Base-by-base conservation (phyloP, 1,284 basidiomycete genomes). In the Ganoderma lingzhi region DNA sequence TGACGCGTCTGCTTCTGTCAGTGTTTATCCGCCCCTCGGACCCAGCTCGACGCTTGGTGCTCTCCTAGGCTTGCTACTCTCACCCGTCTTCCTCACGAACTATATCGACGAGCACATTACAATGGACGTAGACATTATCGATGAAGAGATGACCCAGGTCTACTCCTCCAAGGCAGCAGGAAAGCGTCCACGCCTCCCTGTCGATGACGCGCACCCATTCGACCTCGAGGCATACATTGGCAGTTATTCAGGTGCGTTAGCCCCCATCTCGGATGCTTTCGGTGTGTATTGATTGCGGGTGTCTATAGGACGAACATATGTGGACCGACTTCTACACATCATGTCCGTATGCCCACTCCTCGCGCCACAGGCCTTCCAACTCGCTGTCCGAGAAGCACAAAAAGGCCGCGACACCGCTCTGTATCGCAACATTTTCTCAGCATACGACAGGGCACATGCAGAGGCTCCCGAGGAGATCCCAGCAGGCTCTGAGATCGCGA, bases 151-250 rank as follows among this genome's bases (percentile, higher is more conserved):
- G 28, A 19, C 48, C 19, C 67, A 71, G 10, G 17, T n/a, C 1
- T 71, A 69, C 28, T 62, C 44, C 1, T 19, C 55, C 15, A 74
- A 71, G 61, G 56, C 63, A 15, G 61, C 48, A 2, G 66, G 68
- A 3, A 76, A 76, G 65, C 66, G 71, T 56, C 71, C 72, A 2
- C 64, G 82, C 39, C 82, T 87, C 6, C 82, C 84, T 19, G 85
- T 94, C 15, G 91, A 94, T 78, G 91, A 92, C 64, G 84, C 85
- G 0, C 92, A 94, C 77, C 92, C 93, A 2, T 94, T 94, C 76
- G 93, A 95, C 75, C 84, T 95, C 61, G 93, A 95, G 70, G 79
- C 87, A 41, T 90, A 91, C 76, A 87, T 90, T 66, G 83, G 88
- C 45, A 86, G 86, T 63, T 92, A 92, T 79, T 82, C 85, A 70